These are phyloP conservation scores for Pyricularia pennisetigena DNA, from an alignment of 2,329 filamentous ascomycete species.

Conservation along the genomic window DNA sequence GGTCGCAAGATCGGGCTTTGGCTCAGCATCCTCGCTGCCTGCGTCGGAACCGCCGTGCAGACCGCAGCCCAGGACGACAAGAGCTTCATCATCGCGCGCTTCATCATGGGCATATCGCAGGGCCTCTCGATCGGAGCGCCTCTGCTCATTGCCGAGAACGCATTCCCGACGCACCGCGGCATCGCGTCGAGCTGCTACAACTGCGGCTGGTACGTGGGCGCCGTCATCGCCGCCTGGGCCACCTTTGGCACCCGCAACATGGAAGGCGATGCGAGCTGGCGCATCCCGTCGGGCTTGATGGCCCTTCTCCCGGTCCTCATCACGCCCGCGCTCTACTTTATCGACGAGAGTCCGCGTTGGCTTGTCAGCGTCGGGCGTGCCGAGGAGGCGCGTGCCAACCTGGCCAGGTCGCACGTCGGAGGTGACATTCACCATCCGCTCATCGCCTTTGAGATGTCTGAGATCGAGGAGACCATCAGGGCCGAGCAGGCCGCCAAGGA, in stretches of 20 bases:
- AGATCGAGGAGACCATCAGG: conserved; percentile 35
- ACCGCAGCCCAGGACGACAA: conserved; percentile 14
- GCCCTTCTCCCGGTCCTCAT: conserved; percentile 23
- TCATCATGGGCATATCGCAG: conserved; percentile 16
- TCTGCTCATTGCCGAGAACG: conserved; percentile 9
- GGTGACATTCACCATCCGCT: conserved; percentile 14
- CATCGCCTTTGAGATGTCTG: conserved; percentile 23
- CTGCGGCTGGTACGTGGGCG: conserved; percentile 5
- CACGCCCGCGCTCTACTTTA: conserved; percentile 23
- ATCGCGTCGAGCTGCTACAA: conserved; percentile 1
- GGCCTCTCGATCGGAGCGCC: conserved; percentile 5
- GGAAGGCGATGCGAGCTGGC: conserved; percentile 30
- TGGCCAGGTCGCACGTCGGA: conserved; percentile 24
- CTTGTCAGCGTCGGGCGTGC: conserved; percentile 2
- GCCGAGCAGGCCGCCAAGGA: conserved; percentile 24
- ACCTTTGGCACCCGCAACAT: conserved; percentile 31
- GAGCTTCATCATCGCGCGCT: conserved; percentile 19
- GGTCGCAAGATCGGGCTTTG: conserved; percentile 29
- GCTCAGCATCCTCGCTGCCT: conserved; percentile 20
- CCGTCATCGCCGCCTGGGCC: conserved; percentile 31
- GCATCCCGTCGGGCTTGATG: conserved; percentile 14
- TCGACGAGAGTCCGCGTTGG: conserved; percentile 32
- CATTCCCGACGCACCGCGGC: conserved; percentile 9
- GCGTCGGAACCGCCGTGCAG: conserved; percentile 22
- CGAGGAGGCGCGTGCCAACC: conserved; percentile 7